Base-by-base conservation (phyloP, 768 basidiomycete species). In the Tricholoma sp. region DNA sequence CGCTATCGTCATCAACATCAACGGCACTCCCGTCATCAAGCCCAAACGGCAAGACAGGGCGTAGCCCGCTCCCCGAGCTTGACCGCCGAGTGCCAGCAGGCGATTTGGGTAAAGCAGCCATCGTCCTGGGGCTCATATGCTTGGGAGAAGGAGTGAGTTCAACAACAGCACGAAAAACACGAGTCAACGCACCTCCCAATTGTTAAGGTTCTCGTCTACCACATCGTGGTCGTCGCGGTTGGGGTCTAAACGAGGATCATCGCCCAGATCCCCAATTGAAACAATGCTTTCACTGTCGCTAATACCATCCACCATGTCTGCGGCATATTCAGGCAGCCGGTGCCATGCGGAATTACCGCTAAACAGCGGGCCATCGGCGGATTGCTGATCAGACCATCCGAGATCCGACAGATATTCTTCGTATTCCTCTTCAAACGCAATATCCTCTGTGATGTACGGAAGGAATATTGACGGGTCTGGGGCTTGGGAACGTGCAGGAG, bases 101-200 rank as follows among this genome's bases (percentile, higher is more conserved):
- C 0, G 93, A 95, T 69, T 94, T 94, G 0, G 94, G 91, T 49
- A 98, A 76, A 8, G 93, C 89, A 11, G 91, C 90, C 84, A 98
- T 89, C 2, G 94, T 95, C 72, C 92, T 91, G 3, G 94, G 93
- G 61, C 95, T 96, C 88, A 98, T 90, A 67, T 96, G 94, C 94
- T 94, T 61, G 18, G 60, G n/a, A 24, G 32, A 60, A 57, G 37
- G 8, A 58, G 54, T 37, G 34, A 37, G 54, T 45, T 39, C 54
- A 32, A 55, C 27, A 21, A 21, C 14, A 43, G 49, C 55, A 56
- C 54, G 43, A 16, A 52, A 47, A 46, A 47, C 45, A 19, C 27
- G 39, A 54, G 19, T 9, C 1, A 7, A 64, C 85, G 69, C 61
- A 94, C 94, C 88, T 95, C 95, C 95, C 95, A 98, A 63, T 94